Base-by-base conservation (phyloP, 1,284 basidiomycete genomes). In the Pseudozyma hubeiensis region DNA sequence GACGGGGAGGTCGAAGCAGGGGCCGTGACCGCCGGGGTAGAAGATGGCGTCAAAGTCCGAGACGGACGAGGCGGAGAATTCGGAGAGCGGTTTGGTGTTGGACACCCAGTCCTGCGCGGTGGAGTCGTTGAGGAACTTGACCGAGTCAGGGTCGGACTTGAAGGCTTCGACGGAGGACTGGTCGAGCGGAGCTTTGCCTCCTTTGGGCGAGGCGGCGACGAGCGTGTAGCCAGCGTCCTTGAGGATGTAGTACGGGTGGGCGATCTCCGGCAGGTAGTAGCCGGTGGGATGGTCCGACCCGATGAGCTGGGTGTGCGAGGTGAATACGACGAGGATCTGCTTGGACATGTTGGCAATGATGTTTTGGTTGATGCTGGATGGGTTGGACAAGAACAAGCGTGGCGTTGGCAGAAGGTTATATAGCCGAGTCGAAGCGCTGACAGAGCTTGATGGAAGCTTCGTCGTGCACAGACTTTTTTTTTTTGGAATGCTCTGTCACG, bases 161-260 rank as follows among this genome's bases (percentile, higher is more conserved):
- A 83, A 84, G 14, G 89, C 89, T 79, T 89, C 80, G 44, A 90
- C 87, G 72, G 89, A 90, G n/a, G 69, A 50, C 55, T 87, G 85
- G 83, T 93, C 91, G 46, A 93, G 75, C 0, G 92, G 91, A 0
- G 92, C 91, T 74, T 90, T 90, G 24, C 91, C 88, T 0, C 92
- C 92, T 7, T 84, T 86, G 17, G 91, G 91, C 1, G 91, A 86
- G 7, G 91, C 91, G 78, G 91, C 90, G 65, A 90, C 90, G 79
- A 93, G 89, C 24, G 85, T 81, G 79, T 86, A 87, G 74, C 90
- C 87, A 2, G 89, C 78, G 13, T 62, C 86, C 11, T 87, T 84
- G 52, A 93, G 87, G 59, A 88, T 84, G 80, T 91, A 91, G 86
- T 92, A 93, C 0, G 92, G 91, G 83, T 93, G 92, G 1, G 92